These are phyloP conservation scores for Kwoniella pini DNA, from an alignment of 768 basidiomycete species.

Conservation along the genomic window DNA sequence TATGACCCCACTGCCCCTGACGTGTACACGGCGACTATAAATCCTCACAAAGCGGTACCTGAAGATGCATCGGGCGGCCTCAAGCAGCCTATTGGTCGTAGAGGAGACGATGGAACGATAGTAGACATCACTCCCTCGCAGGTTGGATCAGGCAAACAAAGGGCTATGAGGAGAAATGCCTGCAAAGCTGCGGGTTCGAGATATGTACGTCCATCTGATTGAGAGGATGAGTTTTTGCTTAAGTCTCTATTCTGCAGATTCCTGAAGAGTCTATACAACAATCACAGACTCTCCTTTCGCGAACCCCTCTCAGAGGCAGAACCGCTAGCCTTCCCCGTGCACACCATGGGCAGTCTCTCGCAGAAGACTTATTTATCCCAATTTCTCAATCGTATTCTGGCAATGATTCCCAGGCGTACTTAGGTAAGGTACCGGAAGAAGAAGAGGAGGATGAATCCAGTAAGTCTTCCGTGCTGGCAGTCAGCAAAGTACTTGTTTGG, in stretches of 20 bases:
- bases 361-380: background rate
- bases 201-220: background rate
- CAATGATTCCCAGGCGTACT: background rate
- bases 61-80: background rate
- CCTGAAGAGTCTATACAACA: constrained; percentile 9
- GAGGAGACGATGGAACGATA: background rate
- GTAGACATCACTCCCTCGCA: background rate
- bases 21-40: background rate
- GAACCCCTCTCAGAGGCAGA: no score
- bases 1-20: background rate
- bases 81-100: constrained; percentile 7
- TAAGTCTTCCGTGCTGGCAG: no score
- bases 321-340: no score
- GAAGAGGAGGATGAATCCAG: background rate
- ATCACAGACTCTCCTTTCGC: background rate
- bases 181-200: background rate
- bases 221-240: background rate
- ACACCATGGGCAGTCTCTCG: no score
- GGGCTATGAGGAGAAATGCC: background rate
- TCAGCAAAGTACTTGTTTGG: no score
- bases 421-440: background rate
- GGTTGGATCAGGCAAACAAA: background rate
- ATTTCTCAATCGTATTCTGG: background rate
- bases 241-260: background rate
- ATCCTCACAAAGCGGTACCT: background rate